Evolutionary conservation across 805 yeast genomes (phyloP).

Genomic region (Debaryomyces prosopidis): DNA sequence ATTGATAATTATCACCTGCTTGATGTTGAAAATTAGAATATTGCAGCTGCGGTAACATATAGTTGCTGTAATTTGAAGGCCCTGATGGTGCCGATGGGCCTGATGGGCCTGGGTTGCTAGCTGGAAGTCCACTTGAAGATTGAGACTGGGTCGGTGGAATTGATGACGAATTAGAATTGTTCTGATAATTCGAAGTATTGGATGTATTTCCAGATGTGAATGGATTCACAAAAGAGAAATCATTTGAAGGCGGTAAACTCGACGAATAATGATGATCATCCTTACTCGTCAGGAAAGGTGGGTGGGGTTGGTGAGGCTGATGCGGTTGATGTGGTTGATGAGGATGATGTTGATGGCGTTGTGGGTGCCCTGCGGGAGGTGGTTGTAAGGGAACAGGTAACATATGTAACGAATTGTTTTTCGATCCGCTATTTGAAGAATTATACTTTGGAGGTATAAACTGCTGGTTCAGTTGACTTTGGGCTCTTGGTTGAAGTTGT

Average conservation of each 20-base stretch:
- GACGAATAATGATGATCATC: not conserved
- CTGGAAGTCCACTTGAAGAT: constrained; percentile 4
- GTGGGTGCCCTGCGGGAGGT: constrained; percentile 5
- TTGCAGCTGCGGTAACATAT: not conserved
- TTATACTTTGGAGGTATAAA: constrained; percentile 6
- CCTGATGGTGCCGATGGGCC: too few relatives aligned
- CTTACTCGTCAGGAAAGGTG: not conserved
- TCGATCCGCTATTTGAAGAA: constrained; percentile 1
- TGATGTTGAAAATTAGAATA: not conserved
- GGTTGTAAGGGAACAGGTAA: constrained; percentile 10
- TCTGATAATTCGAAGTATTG: not conserved
- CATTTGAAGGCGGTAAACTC: constrained; percentile 10
- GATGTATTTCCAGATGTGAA: not conserved
- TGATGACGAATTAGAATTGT: not conserved
- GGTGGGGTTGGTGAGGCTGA: constrained; percentile 4
- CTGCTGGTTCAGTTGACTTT: constrained; percentile 9
- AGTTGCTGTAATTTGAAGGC: not conserved
- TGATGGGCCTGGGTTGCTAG: not conserved
- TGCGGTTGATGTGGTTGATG: constrained; percentile 6
- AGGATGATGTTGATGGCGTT: constrained; percentile 7
- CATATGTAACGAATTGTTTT: constrained; percentile 4
- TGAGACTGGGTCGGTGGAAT: not conserved
- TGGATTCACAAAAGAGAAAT: constrained; percentile 6
- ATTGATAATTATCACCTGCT: not conserved
- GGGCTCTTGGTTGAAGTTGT: constrained; percentile 9